Evolutionary conservation across 768 basidiomycete genomes (phyloP).

Genomic region (Collybia nuda): DNA sequence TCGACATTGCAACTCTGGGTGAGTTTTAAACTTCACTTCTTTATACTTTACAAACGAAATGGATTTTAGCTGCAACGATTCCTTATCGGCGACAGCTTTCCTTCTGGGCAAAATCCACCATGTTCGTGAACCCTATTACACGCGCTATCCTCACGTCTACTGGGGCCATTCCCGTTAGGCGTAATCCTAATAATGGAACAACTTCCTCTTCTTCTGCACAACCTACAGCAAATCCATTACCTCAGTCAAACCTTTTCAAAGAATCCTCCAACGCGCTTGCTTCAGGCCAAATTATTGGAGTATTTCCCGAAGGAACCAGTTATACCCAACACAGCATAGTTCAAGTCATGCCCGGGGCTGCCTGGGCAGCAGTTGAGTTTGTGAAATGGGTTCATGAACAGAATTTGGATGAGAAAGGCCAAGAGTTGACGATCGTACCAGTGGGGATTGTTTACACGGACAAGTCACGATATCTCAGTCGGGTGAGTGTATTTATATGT

Average conservation of each 20-base stretch:
- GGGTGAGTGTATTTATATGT: conserved; percentile 33
- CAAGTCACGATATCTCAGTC: conserved; percentile 62
- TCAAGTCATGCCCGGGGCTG: conserved; percentile 59
- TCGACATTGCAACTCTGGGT: not conserved
- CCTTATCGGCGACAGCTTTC: conserved; percentile 58
- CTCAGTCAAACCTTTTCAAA: conserved; percentile 48
- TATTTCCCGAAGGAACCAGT: conserved; percentile 68
- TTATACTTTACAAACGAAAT: not conserved
- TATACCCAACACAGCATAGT: conserved; percentile 47
- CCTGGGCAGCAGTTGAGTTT: conserved; percentile 75
- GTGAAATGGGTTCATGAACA: conserved; percentile 33
- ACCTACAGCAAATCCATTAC: conserved; percentile 4
- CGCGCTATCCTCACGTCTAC: conserved; percentile 55
- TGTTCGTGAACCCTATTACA: conserved; percentile 60
- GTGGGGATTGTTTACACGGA: conserved; percentile 72
- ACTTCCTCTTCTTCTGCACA: conserved; percentile 1
- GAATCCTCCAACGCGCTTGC: conserved; percentile 58
- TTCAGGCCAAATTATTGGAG: conserved; percentile 54
- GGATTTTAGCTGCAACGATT: conserved; percentile 46
- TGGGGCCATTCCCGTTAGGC: conserved; percentile 71
- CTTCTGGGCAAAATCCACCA: conserved; percentile 70
- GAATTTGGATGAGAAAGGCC: conserved; percentile 11
- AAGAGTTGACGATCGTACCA: conserved; percentile 51
- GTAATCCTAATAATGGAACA: conserved; percentile 49
- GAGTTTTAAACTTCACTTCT: not conserved